Base-by-base conservation (phyloP, 148 eudicot species). In the Nyssa sinensis region DNA sequence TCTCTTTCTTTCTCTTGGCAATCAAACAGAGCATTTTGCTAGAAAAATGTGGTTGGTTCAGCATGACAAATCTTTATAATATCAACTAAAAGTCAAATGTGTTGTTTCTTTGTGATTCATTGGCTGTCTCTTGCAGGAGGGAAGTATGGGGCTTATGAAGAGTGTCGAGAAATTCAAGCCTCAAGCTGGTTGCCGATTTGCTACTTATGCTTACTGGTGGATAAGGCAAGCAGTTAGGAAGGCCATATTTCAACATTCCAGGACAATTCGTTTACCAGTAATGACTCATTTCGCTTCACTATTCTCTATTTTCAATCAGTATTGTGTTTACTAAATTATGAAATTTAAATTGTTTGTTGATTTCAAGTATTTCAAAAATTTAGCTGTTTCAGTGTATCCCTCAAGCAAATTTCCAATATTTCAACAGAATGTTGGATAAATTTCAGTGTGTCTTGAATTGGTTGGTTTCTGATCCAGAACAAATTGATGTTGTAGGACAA, bases 131-230 rank as follows among this genome's bases (percentile, higher is more conserved):
- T 76, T 87, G 77, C 83, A 96, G 99, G 98, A 84, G 69, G 99
- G 99, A 75, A 91, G 99, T 83, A 82, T 75, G 88, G 99, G 99
- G 19, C 90, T 96, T 2, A 91, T 96, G 91, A 86, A 69, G 84
- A 91, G 97, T 82, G 89, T 96, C 29, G 89, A 89, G 81, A 96
- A 91, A 80, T 96, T 86, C 85, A 93, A 88, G 76, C 92, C 92
- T 49, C 94, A 82, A 69, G 85, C 83, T 66, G 98, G 97, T 77
- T 89, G 94, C 71, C 84, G 98, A 62, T 93, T 96, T 85, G 88
- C 93, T 47, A 86, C 90, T 77, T 96, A 96, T 86, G 97, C 99
- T 10, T 96, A 88, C 75, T 91, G 94, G 96, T 96, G 99, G 99
- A 91, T 96, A 72, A 88, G 94, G 69, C 98, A 93, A 72, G 62